Conservation (phyloP, 73 alveolate species). For the Uronychia setigera region DNA sequence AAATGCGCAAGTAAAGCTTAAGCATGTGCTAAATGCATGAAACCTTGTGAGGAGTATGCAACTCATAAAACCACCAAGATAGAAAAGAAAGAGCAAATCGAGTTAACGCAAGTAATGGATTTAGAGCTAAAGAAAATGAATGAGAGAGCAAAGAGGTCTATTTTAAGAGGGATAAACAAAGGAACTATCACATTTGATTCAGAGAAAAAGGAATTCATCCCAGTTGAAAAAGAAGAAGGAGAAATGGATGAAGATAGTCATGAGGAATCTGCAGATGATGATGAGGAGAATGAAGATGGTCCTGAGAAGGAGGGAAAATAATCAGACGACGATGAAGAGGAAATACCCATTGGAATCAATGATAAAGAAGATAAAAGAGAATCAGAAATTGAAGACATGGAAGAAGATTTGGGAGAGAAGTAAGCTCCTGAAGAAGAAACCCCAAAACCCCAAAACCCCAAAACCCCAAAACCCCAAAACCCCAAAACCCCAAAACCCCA, state of each 20-base stretch:
- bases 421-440: too few relatives aligned
- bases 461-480: too few relatives aligned
- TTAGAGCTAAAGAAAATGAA: conserved; percentile 13
- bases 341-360: too few relatives aligned
- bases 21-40: conserved; percentile 25
- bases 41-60: conserved; percentile 15
- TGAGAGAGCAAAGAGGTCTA: conserved; percentile 32
- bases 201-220: conserved; percentile 20
- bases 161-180: conserved; percentile 36
- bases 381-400: too few relatives aligned
- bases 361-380: too few relatives aligned
- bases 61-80: not conserved
- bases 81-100: conserved; percentile 4
- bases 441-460: too few relatives aligned
- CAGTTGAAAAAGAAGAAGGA: conserved; percentile 27
- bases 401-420: too few relatives aligned
- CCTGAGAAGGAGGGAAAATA: too few relatives aligned
- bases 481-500: too few relatives aligned
- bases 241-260: conserved; percentile 7
- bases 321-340: too few relatives aligned
- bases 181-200: conserved; percentile 43
- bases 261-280: conserved; percentile 24
- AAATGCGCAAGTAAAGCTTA: conserved; percentile 14
- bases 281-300: not conserved
- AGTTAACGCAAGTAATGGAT: conserved; percentile 27